A percentile compares a stretch with the other conserved stretches of the same genome.
These are phyloP conservation scores for Mimosa pudica DNA, from an alignment of 306 rosid species.

Conservation along the genomic window DNA sequence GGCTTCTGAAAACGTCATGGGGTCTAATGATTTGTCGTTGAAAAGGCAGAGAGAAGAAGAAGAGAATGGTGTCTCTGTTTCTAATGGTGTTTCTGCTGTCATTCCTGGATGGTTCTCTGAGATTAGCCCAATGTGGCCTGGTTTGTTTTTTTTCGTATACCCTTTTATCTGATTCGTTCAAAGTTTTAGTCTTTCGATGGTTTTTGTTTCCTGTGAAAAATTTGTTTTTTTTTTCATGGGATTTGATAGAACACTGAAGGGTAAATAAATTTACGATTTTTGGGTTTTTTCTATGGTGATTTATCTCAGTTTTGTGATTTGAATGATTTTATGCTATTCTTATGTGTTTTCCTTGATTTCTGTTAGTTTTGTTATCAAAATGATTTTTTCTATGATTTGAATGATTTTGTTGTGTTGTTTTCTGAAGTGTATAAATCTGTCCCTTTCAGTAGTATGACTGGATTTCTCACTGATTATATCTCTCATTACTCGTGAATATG, in stretches of 20 bases:
- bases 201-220: constrained; percentile 30
- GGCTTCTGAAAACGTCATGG: constrained; percentile 55
- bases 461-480: not conserved
- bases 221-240: constrained; percentile 10
- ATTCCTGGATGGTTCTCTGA: constrained; percentile 99
- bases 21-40: constrained; percentile 43
- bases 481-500: not conserved
- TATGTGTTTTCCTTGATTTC: not conserved
- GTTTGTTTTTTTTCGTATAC: constrained; percentile 48
- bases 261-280: constrained; percentile 17
- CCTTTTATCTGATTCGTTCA: constrained; percentile 10
- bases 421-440: constrained; percentile 6
- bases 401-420: not conserved
- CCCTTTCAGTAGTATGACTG: not conserved
- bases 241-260: constrained; percentile 15
- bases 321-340: constrained; percentile 17
- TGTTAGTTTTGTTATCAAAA: not conserved
- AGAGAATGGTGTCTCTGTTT: constrained; percentile 51
- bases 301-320: constrained; percentile 28
- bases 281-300: constrained; percentile 8
- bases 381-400: not conserved
- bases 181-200: constrained; percentile 3
- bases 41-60: constrained; percentile 68
- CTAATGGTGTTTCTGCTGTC: constrained; percentile 56
- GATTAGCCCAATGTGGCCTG: constrained; percentile 99